These are phyloP conservation scores for Lasiodiplodia sp. DNA, from an alignment of 2,329 filamentous ascomycete species.

Conservation along the genomic window DNA sequence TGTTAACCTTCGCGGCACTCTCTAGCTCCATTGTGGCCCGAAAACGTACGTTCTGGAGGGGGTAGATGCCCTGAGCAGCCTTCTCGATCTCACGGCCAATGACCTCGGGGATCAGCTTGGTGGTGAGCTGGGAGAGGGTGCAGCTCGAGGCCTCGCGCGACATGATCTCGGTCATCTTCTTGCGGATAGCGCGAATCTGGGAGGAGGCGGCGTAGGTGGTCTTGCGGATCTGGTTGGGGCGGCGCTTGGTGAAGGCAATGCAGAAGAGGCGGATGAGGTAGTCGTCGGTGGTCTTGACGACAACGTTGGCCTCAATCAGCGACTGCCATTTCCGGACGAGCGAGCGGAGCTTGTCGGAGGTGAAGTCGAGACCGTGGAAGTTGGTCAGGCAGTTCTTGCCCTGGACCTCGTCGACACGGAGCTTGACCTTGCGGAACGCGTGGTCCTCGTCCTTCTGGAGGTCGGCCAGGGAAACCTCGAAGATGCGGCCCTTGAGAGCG, in stretches of 20 bases:
- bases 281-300: conserved; percentile 99
- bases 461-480: conserved; percentile 98
- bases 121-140: conserved; percentile 94
- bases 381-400: conserved; percentile 99
- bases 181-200: conserved; percentile 96
- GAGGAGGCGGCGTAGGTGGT: conserved; percentile 97
- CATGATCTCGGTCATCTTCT: conserved; percentile 99
- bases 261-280: conserved; percentile 99
- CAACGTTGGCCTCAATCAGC: conserved; percentile 98
- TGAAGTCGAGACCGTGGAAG: conserved; percentile 99
- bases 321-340: conserved; percentile 99
- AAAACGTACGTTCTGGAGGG: conserved; percentile 87
- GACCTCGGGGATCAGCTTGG: conserved; percentile 99
- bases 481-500: conserved; percentile 96
- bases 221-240: conserved; percentile 99
- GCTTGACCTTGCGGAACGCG: conserved; percentile 99
- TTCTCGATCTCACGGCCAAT: conserved; percentile 99
- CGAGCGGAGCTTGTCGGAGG: conserved; percentile 98
- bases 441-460: conserved; percentile 99
- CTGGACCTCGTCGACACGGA: conserved; percentile 97
- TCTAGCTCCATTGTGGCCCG: not conserved
- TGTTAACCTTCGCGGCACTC: conserved; percentile 36
- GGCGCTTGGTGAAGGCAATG: conserved; percentile 99
- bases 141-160: conserved; percentile 92
- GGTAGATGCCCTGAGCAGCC: conserved; percentile 99